These are phyloP conservation scores for Trichoderma guizhouense DNA, from an alignment of 2,329 filamentous ascomycete species.

Conservation along the genomic window DNA sequence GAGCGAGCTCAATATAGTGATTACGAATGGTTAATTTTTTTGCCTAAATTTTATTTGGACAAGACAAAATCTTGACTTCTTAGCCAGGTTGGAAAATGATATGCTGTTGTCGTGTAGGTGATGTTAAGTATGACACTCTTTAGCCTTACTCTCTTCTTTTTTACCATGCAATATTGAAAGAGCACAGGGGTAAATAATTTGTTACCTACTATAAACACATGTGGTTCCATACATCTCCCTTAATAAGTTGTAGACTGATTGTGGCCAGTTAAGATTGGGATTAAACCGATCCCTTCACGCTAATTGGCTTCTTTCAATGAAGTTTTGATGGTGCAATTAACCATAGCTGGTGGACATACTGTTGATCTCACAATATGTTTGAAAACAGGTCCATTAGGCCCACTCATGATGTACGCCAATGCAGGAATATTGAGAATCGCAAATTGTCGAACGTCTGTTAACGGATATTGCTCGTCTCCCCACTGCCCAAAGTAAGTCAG, in stretches of 20 bases:
- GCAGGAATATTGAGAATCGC: neutral
- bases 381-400: conserved; percentile 4
- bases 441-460: neutral
- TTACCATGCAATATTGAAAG: neutral
- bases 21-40: neutral
- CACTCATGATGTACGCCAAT: neutral
- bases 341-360: neutral
- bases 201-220: neutral
- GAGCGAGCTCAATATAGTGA: neutral
- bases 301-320: neutral
- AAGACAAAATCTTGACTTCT: fast-evolving
- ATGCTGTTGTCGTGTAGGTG: neutral
- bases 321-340: neutral
- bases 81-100: neutral
- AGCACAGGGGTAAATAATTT: neutral
- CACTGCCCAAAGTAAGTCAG: neutral
- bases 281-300: neutral
- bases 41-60: neutral
- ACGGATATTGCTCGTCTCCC: neutral
- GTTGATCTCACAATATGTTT: neutral
- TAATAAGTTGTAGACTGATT: neutral
- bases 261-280: neutral
- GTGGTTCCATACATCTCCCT: neutral
- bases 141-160: neutral
- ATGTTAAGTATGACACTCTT: neutral